Base-by-base conservation (phyloP, 805 yeast genomes). In the Zygotorulaspora sp. region DNA sequence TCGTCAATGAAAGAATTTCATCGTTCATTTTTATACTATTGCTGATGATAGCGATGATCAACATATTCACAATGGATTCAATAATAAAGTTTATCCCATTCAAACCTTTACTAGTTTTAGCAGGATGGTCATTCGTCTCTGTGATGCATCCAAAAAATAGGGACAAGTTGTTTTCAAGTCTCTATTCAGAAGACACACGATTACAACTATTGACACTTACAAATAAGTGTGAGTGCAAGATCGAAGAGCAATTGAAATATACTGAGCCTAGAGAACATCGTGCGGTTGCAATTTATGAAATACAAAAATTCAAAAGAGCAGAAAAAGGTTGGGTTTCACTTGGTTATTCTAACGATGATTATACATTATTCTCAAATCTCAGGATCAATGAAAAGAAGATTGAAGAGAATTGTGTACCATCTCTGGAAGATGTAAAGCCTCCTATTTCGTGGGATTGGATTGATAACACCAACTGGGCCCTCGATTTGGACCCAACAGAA, bases 161-260 rank as follows among this genome's bases (percentile, higher is more conserved):
- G 40, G 72, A 69, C 5, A 47, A 43, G 9, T 44, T 81, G 2
- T 63, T 80, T 30, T 67, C 70, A 16, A 58, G 59, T 38, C 38
- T 78, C 2, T 71, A 75, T 46, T 75, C 80, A 5, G 90, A 82
- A 55, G 85, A 80, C 3, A 79, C 85, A 2, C 61, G 89, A 33
- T 54, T 78, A 30, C 63, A 65, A 35, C 48, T 74, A 2, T 55
- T 78, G 35, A 68, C 75, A 5, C 46, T 67, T 23, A 67, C 78
- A 0, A 75, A 78, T 49, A 62, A 58, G 21, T 42, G 73, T 13
- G 89, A 83, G 49, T 51, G 53, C 15, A 52, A 57, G 15, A 49
- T 75, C 1, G 54, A 62, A 14, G 47, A 60, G 13, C 71, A 72
- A 30, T 57, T 75, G 18, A 63, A 62, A 21, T 51, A 53, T 35